These are phyloP conservation scores for Xylaria sp. DNA, from an alignment of 2,329 filamentous ascomycete species.

Conservation along the genomic window DNA sequence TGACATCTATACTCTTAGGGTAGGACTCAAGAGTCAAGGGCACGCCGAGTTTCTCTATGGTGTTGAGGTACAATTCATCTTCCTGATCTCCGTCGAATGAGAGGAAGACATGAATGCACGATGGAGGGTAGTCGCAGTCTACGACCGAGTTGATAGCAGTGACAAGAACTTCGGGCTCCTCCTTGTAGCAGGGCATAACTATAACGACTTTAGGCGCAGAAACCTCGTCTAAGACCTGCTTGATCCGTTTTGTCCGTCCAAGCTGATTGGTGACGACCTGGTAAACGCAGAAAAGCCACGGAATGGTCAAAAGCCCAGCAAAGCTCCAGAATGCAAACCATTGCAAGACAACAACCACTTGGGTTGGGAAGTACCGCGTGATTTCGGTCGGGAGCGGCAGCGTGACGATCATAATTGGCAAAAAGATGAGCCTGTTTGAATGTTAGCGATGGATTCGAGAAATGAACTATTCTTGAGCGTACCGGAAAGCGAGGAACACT, in stretches of 20 bases:
- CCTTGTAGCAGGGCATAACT: constrained; percentile 96
- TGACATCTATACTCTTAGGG: constrained; percentile 88
- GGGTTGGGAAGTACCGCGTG: constrained; percentile 71
- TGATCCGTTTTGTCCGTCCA: constrained; percentile 80
- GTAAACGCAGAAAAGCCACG: constrained; percentile 93
- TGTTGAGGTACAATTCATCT: constrained; percentile 86
- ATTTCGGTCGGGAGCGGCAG: constrained; percentile 79
- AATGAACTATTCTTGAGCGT: constrained; percentile 33
- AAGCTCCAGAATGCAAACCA: constrained; percentile 98
- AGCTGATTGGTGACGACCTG: constrained; percentile 87
- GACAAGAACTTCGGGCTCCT: constrained; percentile 81
- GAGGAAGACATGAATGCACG: constrained; percentile 92
- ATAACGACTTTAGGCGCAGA: constrained; percentile 94
- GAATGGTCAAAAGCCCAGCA: constrained; percentile 80
- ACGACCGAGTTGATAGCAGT: constrained; percentile 90
- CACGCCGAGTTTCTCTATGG: constrained; percentile 83
- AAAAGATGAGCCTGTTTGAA: constrained; percentile 71
- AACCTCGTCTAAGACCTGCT: constrained; percentile 80
- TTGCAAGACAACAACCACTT: constrained; percentile 75
- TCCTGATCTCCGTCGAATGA: constrained; percentile 92
- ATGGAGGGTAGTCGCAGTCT: constrained; percentile 89
- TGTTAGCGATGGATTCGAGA: constrained; percentile 21
- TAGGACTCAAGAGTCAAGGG: constrained; percentile 77
- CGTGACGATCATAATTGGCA: constrained; percentile 94
- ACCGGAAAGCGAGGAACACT: constrained; percentile 78